These are phyloP conservation scores for Lipomyces kockii DNA, from an alignment of 805 yeast species.

Conservation along the genomic window DNA sequence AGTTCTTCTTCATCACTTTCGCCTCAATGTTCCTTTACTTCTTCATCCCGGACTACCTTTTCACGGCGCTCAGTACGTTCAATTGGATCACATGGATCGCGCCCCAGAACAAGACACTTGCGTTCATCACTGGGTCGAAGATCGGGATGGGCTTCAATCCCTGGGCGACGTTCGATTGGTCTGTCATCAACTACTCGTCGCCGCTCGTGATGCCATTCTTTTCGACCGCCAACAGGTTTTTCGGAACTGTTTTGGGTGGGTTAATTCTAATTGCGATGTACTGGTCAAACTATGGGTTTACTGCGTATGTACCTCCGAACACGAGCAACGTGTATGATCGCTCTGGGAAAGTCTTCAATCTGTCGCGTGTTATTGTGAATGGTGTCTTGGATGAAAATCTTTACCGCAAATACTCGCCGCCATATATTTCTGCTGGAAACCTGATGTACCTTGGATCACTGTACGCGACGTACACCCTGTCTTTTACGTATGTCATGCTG, in stretches of 20 bases:
- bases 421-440: conserved; percentile 49
- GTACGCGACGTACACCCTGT: conserved; percentile 57
- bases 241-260: conserved; percentile 48
- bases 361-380: conserved; percentile 51
- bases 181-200: conserved; percentile 41
- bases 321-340: conserved; percentile 50
- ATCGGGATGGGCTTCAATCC: conserved; percentile 56
- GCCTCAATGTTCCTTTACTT: conserved; percentile 58
- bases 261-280: conserved; percentile 44
- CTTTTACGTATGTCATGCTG: conserved; percentile 67
- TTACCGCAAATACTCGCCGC: conserved; percentile 20
- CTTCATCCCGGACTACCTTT: conserved; percentile 70
- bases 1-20: conserved; percentile 54
- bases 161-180: conserved; percentile 51
- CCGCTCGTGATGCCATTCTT: conserved; percentile 53
- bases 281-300: conserved; percentile 57
- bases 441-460: conserved; percentile 51
- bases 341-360: conserved; percentile 52
- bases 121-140: conserved; percentile 61
- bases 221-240: conserved; percentile 44
- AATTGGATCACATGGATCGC: conserved; percentile 54
- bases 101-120: conserved; percentile 53
- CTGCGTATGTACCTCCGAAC: conserved; percentile 57
- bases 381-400: conserved; percentile 33
- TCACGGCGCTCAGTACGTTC: conserved; percentile 64